These are phyloP conservation scores for Westerdykella ornata DNA, from an alignment of 2,329 filamentous ascomycete species.

Conservation along the genomic window DNA sequence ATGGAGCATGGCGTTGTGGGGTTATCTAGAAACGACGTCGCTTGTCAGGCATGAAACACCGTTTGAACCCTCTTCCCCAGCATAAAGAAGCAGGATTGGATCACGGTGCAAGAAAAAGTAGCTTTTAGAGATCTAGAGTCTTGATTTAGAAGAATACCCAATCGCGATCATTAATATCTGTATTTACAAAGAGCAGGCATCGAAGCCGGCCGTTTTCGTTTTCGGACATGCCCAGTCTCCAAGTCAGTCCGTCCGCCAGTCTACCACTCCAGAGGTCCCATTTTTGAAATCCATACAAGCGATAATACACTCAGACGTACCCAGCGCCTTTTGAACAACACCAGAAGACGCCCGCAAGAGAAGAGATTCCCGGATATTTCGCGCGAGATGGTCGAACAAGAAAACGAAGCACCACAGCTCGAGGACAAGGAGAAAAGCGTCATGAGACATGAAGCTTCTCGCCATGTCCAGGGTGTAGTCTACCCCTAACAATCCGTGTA, in stretches of 20 bases:
- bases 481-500: slow-evolving; percentile 12
- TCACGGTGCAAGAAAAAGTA: too few relatives aligned
- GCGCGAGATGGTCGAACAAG: slow-evolving; percentile 6
- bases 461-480: slow-evolving; percentile 3
- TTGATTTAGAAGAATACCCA: slow-evolving; percentile 5
- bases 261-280: neutral
- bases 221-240: neutral
- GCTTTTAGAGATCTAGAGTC: neutral
- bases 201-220: slow-evolving; percentile 12
- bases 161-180: slow-evolving; percentile 20
- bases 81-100: too few relatives aligned
- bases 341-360: slow-evolving; percentile 11
- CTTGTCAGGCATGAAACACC: too few relatives aligned
- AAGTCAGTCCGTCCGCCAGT: neutral
- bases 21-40: slow-evolving; percentile 5
- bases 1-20: slow-evolving; percentile 8
- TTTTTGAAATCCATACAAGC: slow-evolving; percentile 6
- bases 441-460: neutral
- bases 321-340: slow-evolving; percentile 15
- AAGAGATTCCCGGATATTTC: slow-evolving; percentile 18
- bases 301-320: slow-evolving; percentile 22
- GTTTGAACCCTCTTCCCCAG: too few relatives aligned
- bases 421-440: neutral
- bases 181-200: slow-evolving; percentile 16
- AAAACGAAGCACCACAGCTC: neutral